Conservation (phyloP, 2,329 filamentous ascomycete genomes). For the Phaeosphaeriaceae sp. region DNA sequence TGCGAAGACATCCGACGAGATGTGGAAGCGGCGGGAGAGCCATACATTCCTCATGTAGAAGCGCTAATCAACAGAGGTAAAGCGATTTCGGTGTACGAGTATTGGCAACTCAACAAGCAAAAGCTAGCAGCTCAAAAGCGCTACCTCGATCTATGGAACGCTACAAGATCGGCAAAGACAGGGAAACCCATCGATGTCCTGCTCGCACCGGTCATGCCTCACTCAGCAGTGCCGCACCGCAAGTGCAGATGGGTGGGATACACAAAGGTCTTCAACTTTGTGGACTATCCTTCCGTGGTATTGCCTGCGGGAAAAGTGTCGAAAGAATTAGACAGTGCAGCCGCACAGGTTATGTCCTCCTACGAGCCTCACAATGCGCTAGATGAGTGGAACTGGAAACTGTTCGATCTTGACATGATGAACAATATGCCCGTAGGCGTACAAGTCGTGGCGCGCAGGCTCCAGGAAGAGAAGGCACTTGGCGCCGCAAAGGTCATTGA, state of each 20-base stretch:
- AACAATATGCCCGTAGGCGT: conserved; percentile 49
- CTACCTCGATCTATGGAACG: conserved; percentile 68
- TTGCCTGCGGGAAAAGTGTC: conserved; percentile 62
- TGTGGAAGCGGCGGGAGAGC: conserved; percentile 64
- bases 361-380: conserved; percentile 59
- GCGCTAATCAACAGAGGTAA: conserved; percentile 58
- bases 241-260: conserved; percentile 62
- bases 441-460: conserved; percentile 44
- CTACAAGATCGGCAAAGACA: conserved; percentile 50
- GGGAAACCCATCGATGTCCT: conserved; percentile 63
- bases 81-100: conserved; percentile 68
- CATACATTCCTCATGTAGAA: conserved; percentile 59
- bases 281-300: conserved; percentile 68
- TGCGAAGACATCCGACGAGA: conserved; percentile 68
- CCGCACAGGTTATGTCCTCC: conserved; percentile 33
- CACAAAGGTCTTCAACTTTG: conserved; percentile 68
- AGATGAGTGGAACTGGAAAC: conserved; percentile 61
- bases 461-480: conserved; percentile 50
- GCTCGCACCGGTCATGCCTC: conserved; percentile 67
- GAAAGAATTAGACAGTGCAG: conserved; percentile 48
- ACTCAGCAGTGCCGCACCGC: conserved; percentile 62
- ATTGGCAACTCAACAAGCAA: conserved; percentile 71
- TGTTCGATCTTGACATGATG: conserved; percentile 46
- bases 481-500: conserved; percentile 45
- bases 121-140: conserved; percentile 63